Evolutionary conservation across 2,329 filamentous ascomycete genomes (phyloP), one percentile per base, ranked within the genome.

Genomic region (Paecilomyces sp.): DNA sequence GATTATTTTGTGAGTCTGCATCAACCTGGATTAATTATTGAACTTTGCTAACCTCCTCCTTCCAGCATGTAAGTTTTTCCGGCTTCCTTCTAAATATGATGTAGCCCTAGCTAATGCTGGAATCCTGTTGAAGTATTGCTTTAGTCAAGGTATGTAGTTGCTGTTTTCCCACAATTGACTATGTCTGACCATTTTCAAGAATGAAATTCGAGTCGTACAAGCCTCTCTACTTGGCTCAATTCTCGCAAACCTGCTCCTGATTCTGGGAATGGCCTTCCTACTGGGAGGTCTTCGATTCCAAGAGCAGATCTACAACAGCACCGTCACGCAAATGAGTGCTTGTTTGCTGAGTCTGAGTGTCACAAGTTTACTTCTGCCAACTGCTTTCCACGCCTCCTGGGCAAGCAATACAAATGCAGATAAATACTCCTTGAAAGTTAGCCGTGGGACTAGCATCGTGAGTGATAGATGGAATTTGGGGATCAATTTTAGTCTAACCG

Each of bases 261-360:
- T 96, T 70, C 78, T 97, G 66, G 92, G 92, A 69, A 96, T 96
- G 91, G 87, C 88, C 60, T 96, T 97, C 74, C 83, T 96, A 57
- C 77, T 95, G 25, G 92, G 92, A 69, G 92, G 92, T 63, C 79
- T 96, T 58, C 87, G 91, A 63, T 96, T 86, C 74, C 88, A 89
- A 71, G 92, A 97, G 78, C 92, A 96, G 85, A 88, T 97, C 63
- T 97, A 96, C 78, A 97, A 96, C 77, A 94, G 87, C 76, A 96
- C 91, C 24, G 91, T 96, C 60, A 96, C 92, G 0, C 92, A 97
- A 73, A 96, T 96, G 91, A 96, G 91, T 72, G 92, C 92, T 57
- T 96, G 91, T 77, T 81, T 97, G 67, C 84, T 97, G 66, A 95
- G 91, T 79, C 76, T 96, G 74, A 92, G 90, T 70, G 92, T 96